Evolutionary conservation across 2,329 filamentous ascomycete species (phyloP), one percentile per base, ranked within the genome.

Genomic region (Penicillium thymicola): DNA sequence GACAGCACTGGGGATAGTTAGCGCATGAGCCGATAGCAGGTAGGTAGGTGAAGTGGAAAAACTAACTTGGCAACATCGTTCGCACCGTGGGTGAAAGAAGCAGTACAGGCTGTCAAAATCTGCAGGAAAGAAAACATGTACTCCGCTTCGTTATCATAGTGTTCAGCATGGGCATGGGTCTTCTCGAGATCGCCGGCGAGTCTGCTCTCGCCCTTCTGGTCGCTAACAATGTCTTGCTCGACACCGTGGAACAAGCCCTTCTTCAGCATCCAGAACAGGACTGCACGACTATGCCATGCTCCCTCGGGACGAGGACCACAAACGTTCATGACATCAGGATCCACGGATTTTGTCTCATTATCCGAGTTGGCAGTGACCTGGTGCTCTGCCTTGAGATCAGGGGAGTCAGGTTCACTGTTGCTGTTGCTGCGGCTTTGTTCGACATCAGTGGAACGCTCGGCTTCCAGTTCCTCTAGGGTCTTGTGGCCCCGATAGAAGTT

Each of bases 41-140:
- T 21, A 21, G 13, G 27, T 45, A 32, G 27, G 6, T 9, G n/a
- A 32, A 30, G n/a, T 32, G n/a, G 27, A 7, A 32, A 21, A 21
- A 21, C 43, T 45, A 13, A 45, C 43, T 78, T 78, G 28, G 75
- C 73, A 7, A 77, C 74, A 54, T 78, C 76, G 67, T 78, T 78
- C 59, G 72, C 72, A 6, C 76, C 76, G 65, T 78, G 76, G 4
- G 75, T 45, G n/a, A 45, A 45, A 13, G 43, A 30, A 21, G 43
- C 43, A 32, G 43, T 45, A 32, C 43, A 45, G 11, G 43, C 43
- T 21, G 43, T 45, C 43, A 45, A 28, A 45, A 45, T 16, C 28
- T 45, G 43, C 4, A 45, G 43, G 43, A 45, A 45, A 30, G 43
- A 45, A 32, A 45, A 45, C 43, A 45, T 45, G 28, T 45, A 45